phyloP scores from a whole-genome alignment of 2,329 filamentous ascomycete genomes.

The Clarireedia homoeocarpa region DNA sequence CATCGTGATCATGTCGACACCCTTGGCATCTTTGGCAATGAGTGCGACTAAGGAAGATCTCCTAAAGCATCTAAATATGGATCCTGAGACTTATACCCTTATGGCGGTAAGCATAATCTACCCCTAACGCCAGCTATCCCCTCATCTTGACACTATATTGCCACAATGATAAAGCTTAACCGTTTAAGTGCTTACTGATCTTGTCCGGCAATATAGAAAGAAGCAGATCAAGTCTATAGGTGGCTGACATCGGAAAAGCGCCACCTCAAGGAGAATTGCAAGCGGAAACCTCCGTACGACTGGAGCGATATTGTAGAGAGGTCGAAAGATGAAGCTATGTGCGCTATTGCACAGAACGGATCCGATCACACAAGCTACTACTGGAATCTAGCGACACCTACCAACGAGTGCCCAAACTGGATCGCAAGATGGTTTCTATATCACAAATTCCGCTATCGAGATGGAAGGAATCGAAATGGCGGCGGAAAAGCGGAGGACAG shows the following conservation, averaged over 20 bases:
- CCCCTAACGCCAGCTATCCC: not conserved
- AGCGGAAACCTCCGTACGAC: conserved; percentile 26
- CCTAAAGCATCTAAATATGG: conserved; percentile 23
- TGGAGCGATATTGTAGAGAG: conserved; percentile 28
- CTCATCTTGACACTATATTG: not conserved
- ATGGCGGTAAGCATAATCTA: conserved; percentile 25
- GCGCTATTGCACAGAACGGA: conserved; percentile 17
- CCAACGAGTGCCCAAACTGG: conserved; percentile 25
- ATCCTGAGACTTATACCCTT: conserved; percentile 20
- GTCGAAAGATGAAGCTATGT: conserved; percentile 28
- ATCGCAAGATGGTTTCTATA: conserved; percentile 30
- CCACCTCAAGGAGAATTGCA: conserved; percentile 27
- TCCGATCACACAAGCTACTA: conserved; percentile 22
- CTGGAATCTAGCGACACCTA: conserved; percentile 22
- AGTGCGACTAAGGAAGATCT: conserved; percentile 28
- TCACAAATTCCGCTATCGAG: conserved; percentile 30
- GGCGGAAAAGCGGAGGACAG: not conserved
- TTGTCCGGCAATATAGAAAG: conserved; percentile 22
- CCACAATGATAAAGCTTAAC: not conserved
- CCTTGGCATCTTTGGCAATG: conserved; percentile 23
- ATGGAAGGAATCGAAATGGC: conserved; percentile 25
- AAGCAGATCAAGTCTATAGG: conserved; percentile 26
- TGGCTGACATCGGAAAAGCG: conserved; percentile 24
- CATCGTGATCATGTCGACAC: conserved; percentile 1
- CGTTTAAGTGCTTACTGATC: conserved; percentile 20